phyloP scores from a whole-genome alignment of 2,329 filamentous ascomycete genomes.

The Claviceps maximensis region DNA sequence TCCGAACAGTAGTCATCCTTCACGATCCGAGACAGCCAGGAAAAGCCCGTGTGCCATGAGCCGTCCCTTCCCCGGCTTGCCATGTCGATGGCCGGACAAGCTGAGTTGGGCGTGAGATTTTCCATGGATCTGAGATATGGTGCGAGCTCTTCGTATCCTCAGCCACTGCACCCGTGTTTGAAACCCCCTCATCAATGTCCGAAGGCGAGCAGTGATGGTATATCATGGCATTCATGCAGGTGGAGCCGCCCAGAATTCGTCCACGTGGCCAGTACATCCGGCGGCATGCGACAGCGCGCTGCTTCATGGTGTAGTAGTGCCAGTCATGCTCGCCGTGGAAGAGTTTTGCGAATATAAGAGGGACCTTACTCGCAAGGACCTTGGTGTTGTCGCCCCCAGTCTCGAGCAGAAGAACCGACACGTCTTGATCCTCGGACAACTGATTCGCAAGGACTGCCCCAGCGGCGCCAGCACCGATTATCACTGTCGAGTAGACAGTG shows the following conservation, averaged over 20 bases:
- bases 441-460: constrained; percentile 18
- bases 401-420: constrained; percentile 10
- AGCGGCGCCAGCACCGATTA: constrained; percentile 16
- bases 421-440: constrained; percentile 13
- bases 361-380: constrained; percentile 9
- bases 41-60: constrained; percentile 10
- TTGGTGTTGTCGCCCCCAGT: constrained; percentile 9
- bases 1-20: constrained; percentile 8
- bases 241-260: constrained; percentile 12
- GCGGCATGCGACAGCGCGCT: constrained; percentile 11
- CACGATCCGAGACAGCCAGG: constrained; percentile 6
- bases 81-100: constrained; percentile 7
- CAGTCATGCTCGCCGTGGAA: constrained; percentile 13
- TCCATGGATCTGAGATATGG: constrained; percentile 11
- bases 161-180: constrained; percentile 9
- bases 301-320: constrained; percentile 12
- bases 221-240: constrained; percentile 14
- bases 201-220: constrained; percentile 11
- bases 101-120: constrained; percentile 10
- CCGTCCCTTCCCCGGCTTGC: constrained; percentile 7
- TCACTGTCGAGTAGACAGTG: constrained; percentile 6
- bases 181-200: constrained; percentile 11
- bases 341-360: constrained; percentile 10
- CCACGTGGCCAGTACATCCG: constrained; percentile 13
- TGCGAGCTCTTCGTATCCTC: constrained; percentile 10